Evolutionary conservation across 768 basidiomycete species (phyloP), one percentile per base, ranked within the genome.

Genomic region (Tricholoma flavovirens): DNA sequence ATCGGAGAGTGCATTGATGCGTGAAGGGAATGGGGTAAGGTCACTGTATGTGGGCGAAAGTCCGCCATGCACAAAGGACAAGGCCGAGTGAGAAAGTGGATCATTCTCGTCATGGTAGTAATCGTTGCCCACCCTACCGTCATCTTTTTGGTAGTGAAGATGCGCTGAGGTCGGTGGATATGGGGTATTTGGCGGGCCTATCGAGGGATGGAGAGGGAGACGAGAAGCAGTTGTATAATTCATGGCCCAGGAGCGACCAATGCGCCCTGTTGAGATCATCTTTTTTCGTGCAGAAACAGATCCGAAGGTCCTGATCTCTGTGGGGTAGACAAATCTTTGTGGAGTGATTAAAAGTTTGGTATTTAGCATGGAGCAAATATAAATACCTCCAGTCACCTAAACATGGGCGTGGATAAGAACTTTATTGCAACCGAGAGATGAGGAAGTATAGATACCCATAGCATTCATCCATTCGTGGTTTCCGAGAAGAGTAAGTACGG

Each of bases 381-480:
- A 68, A 64, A 67, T 42, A 89, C 86, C 90, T 83, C 92, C 92
- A 95, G 69, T 95, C 93, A 58, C 91, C 90, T 83, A 59, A 33
- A 54, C 17, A 49, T n/a, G 35, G 33, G 3, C 51, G 53, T 50
- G 29, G 26, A n/a, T 49, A n/a, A 54, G 22, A 12, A 49, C 24
- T 43, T 52, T 51, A 17, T 50, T 29, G 4, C 35, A 36, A 33
- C 21, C 35, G 22, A 35, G 15, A 58, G n/a, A 36, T 6, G 26
- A 21, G 17, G 10, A 24, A 32, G 32, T 70, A 19, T 21, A 63
- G 66, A 40, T 61, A 87, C 88, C 88, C 56, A 92, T 86, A 12
- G 82, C 84, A 61, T 95, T 95, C 93, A 98, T 97, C 77, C 87
- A 86, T 69, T 98, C 97, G 62, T 99, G 97, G 68, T 99, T 99